Evolutionary conservation across 345 rosid genomes (phyloP), one percentile per base, ranked within the genome.

Genomic region (Brassica cretica): DNA sequence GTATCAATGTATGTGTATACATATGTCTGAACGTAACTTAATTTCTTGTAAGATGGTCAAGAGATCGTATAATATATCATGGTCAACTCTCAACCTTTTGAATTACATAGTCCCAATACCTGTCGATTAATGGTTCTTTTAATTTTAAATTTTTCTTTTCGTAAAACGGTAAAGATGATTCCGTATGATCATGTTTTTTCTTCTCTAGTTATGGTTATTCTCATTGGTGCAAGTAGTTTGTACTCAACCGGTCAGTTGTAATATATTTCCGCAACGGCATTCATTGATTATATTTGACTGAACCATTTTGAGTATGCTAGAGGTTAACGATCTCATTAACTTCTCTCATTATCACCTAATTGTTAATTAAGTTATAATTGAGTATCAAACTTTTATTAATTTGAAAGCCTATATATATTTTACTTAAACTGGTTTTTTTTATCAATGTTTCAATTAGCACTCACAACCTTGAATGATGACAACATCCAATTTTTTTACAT

Each of bases 31-130:
- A 39, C 46, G 46, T 39, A 39, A 39, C 46, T 39, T 39, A 39
- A 39, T 39, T 39, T 39, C 46, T 9, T 39, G 46, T 9, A 39
- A 39, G 46, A 39, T 39, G 46, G 46, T 27, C 46, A 39, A 39
- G 46, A 39, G 11, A 39, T 10, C 4, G 3, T 44, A 44, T 44
- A 35, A 10, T 21, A 53, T 55, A 16, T 65, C 18, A 55, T 37
- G 58, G 78, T 56, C 78, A 66, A 66, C 66, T 66, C 72, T 56
- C 56, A 24, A 35, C 30, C 11, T 35, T 55, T 35, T 1, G 64
- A 51, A 53, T 32, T 63, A 73, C 49, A 10, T 41, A 41, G 49
- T 41, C 12, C 49, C 49, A 8, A 41, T 37, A 37, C 3, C 10
- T 44, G n/a, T 44, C 5, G 51, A 44, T 27, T 27, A 27, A 44